Evolutionary conservation across 192 early-diverging fungal species (phyloP).

Genomic region (Podila clonocystis): DNA sequence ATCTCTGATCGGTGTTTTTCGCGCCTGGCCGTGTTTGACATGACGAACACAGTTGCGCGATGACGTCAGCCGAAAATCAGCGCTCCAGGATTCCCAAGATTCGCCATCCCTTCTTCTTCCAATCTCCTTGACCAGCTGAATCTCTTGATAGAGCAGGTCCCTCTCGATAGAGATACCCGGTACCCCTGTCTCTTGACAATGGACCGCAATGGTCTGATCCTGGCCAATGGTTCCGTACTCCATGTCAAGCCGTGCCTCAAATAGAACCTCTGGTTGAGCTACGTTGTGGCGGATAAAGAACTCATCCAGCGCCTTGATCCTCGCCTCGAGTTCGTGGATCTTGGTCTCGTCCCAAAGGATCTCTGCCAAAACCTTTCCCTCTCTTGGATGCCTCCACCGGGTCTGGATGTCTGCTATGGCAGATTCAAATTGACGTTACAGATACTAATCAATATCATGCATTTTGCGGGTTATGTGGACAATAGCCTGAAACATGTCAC

Average conservation of each 20-base stretch:
- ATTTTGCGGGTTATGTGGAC: slow-evolving; percentile 12
- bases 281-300: not conserved
- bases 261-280: not conserved
- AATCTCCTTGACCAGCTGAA: too few species aligned
- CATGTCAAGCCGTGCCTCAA: not conserved
- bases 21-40: not conserved
- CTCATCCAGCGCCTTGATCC: not conserved
- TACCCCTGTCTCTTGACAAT: not conserved
- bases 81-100: too few species aligned
- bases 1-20: too few species aligned
- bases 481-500: not conserved
- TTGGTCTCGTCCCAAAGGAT: not conserved
- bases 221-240: not conserved
- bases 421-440: not conserved
- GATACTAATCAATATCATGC: slow-evolving; percentile 1
- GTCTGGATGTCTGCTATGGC: not conserved
- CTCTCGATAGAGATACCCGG: too few species aligned
- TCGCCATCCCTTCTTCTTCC: too few species aligned
- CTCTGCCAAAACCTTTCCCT: too few species aligned
- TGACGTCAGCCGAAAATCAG: not conserved
- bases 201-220: not conserved
- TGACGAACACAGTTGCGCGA: not conserved
- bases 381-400: too few species aligned
- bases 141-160: too few species aligned
- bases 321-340: not conserved